Base-by-base conservation (phyloP, 176 grass and related monocot species). In the Carex scoparia region DNA sequence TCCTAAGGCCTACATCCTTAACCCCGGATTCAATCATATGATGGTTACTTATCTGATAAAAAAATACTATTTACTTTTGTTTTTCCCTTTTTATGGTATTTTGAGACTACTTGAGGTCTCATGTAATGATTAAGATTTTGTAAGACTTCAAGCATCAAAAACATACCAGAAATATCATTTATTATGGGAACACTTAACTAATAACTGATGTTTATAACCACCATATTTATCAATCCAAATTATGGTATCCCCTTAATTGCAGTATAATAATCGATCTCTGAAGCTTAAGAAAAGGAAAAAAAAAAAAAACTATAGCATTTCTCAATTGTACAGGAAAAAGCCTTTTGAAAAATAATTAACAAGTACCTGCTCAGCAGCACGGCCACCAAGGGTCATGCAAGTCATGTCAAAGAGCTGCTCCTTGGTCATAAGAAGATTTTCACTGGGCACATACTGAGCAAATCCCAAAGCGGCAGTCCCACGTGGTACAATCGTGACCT, bases 361-460 rank as follows among this genome's bases (percentile, higher is more conserved):
- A 73, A 57, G 68, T 93, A 94, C 93, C 93, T 94, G 93, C 84
- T 98, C 93, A 5, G 93, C 92, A 70, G 95, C 95, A 83, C 93
- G 82, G 19, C 91, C 93, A 87, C 95, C 93, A 61, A 98, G 83
- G 59, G 95, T 93, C 95, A 95, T 98, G 86, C 93, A 98, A 31
- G 95, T 98, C 89, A 94, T 91, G 74, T 93, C 93, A 69, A 98
- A 92, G 80, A 93, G 87, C 70, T 98, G 93, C 42, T 98, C 93
- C 87, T 95, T 95, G 58, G 95, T 98, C 93, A 95, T 94, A 83
- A 98, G 86, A 81, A 98, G 89, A 87, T 90, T 98, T 38, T 95
- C 95, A 89, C 81, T 95, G 65, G 91, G 93, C 11, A 98, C 86
- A 49, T 98, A 98, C 65, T 98, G 91, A 83, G 95, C 88, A 51